Evolutionary conservation across 2,329 filamentous ascomycete species (phyloP), one percentile per base, ranked within the genome.

Genomic region (Dothideomycetidae sp.): DNA sequence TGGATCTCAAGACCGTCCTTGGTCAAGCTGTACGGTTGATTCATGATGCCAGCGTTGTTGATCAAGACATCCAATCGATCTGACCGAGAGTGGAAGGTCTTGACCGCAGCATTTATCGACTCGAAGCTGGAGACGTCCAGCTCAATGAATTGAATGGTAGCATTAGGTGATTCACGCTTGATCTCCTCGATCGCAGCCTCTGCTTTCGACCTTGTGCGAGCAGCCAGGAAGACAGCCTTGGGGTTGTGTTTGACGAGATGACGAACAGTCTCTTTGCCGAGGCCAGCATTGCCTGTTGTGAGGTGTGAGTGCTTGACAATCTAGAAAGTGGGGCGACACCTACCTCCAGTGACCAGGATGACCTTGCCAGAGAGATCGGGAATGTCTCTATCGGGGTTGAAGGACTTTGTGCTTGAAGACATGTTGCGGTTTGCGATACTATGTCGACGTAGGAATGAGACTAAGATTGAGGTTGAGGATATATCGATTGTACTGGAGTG

Each of bases 1-100:
- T 68, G 63, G 19, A 62, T 55, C 47, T 70, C 66, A 43, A 65
- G 67, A 30, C 63, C 64, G 30, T 69, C 63, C 12, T 56, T 51
- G 0, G 64, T 68, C 2, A 54, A 49, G 15, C 45, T 50, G 29
- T 48, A 47, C 1, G 57, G 50, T 1, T 47, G 15, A 13, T 44
- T 48, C 47, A 62, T 61, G 37, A 67, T 53, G 28, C 64, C 64
- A 0, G 65, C 64, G 43, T 68, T 67, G 49, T 60, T 56, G 39
- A 66, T 53, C 3, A 67, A 52, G 17, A 66, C 50, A 41, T 68
- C 63, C 12, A 68, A 56, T 3, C 61, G 57, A n/a, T 47, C 30
- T 12, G 56, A 53, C n/a, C 49, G 41, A 4, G 48, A 30, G 3
- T 49, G 47, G 48, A 68, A 60, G 1, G 44, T 40, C 1, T 57